Conservation (phyloP, 305 asterid species). For the Fraxinus sp. region DNA sequence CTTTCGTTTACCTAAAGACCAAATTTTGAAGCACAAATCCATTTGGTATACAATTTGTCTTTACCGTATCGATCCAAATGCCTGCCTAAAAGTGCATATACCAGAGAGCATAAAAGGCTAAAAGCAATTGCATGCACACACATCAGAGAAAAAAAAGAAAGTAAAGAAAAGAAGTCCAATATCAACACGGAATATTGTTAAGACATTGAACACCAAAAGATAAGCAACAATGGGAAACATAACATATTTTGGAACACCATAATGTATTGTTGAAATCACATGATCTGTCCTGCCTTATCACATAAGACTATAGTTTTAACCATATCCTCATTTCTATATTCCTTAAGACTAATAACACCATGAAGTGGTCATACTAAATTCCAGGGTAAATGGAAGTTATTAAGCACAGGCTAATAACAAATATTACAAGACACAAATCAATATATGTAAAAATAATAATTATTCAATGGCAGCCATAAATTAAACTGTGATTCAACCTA, state of each 20-base stretch:
- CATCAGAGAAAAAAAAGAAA: background rate
- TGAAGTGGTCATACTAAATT: background rate
- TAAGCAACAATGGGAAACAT: background rate
- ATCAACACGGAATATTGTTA: background rate
- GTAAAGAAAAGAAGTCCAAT: background rate
- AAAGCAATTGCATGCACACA: background rate
- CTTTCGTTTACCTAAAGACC: background rate
- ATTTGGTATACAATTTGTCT: background rate
- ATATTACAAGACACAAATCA: background rate
- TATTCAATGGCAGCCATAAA: background rate
- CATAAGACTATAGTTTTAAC: background rate
- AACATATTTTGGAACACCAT: background rate
- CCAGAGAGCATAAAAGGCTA: background rate
- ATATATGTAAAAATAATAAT: background rate
- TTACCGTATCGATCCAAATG: background rate
- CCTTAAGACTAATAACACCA: background rate
- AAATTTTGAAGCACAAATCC: background rate
- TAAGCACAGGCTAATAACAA: background rate
- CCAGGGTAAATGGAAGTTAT: background rate
- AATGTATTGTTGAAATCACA: background rate
- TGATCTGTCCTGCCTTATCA: background rate
- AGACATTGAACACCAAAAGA: background rate
- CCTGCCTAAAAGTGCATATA: background rate
- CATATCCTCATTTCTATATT: background rate
- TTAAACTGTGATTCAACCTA: background rate